Base-by-base conservation (phyloP, 148 eudicot genomes). In the Nyssa sinensis region DNA sequence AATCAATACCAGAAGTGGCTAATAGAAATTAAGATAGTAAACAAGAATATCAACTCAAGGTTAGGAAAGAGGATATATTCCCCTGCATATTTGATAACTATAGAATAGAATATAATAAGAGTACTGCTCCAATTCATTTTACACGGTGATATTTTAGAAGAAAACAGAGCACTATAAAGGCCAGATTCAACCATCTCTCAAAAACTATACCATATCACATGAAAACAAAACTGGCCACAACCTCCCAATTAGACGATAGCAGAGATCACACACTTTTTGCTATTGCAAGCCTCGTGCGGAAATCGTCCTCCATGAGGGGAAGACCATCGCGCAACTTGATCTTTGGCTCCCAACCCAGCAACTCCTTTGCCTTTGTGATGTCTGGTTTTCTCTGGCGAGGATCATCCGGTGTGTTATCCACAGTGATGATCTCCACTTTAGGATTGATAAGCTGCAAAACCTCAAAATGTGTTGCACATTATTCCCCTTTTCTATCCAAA, bases 341-440 rank as follows among this genome's bases (percentile, higher is more conserved):
- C 86, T 87, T 95, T 2, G 98, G 96, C 69, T 92, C 98, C 98
- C 98, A 95, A 9, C 97, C 94, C 1, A 95, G 84, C 55, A 95
- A 65, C 75, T 86, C 96, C 71, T 85, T 89, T 5, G 98, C 98
- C 79, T 89, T 90, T 31, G 88, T 84, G 74, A 92, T 95, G 75
- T 86, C 93, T 0, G 98, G 98, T 64, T 90, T 92, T 77, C 98
- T 90, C 70, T 94, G 97, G 69, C 96, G 91, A 23, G 98, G 98
- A 82, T 94, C 96, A 74, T 94, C 97, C 0, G 97, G 96, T 0
- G 97, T 92, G 80, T 95, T 92, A 64, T 95, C 97, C 71, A 88
- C 96, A 2, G 80, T 69, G n/a, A 79, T 62, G 74, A 95, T 95
- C 80, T 89, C 63, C 78, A 92, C 89, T 3, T 89, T 70, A 39